Conservation (phyloP, 2,329 filamentous ascomycete genomes). For the Gaeumannomyces tritici region DNA sequence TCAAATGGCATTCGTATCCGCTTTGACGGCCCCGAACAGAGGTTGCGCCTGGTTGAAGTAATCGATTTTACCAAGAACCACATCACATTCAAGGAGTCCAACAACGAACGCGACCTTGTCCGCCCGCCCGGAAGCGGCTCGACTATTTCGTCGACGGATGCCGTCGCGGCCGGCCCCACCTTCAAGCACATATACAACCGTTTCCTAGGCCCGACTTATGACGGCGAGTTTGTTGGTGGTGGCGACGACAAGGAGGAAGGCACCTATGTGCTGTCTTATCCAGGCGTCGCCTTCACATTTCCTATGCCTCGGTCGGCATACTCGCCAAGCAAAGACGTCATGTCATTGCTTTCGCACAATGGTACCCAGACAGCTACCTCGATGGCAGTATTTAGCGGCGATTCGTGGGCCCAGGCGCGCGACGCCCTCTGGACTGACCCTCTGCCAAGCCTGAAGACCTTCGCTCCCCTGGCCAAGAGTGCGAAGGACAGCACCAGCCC, state of each 20-base stretch:
- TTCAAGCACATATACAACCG: constrained; percentile 89
- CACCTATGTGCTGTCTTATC: constrained; percentile 86
- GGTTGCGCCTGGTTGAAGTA: constrained; percentile 83
- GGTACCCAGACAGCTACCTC: constrained; percentile 68
- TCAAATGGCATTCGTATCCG: constrained; percentile 81
- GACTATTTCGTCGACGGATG: neutral
- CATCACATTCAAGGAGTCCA: constrained; percentile 66
- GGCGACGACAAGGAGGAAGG: constrained; percentile 48
- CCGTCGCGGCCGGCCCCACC: constrained; percentile 49
- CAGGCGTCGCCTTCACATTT: constrained; percentile 89
- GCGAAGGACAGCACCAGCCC: constrained; percentile 27
- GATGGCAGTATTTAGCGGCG: constrained; percentile 85
- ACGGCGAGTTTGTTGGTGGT: constrained; percentile 70
- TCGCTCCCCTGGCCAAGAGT: constrained; percentile 53
- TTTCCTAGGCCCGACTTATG: constrained; percentile 87
- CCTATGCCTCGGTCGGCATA: constrained; percentile 65
- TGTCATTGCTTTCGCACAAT: constrained; percentile 72
- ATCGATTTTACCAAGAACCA: constrained; percentile 79
- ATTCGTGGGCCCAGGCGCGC: constrained; percentile 82
- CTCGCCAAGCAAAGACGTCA: constrained; percentile 69
- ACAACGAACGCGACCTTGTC: constrained; percentile 61
- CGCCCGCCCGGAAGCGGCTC: constrained; percentile 37
- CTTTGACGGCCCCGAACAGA: constrained; percentile 90
- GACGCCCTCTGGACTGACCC: constrained; percentile 65
- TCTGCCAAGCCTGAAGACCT: constrained; percentile 64